Conservation (phyloP, 2,329 filamentous ascomycete genomes). For the Cladosporium sp. region DNA sequence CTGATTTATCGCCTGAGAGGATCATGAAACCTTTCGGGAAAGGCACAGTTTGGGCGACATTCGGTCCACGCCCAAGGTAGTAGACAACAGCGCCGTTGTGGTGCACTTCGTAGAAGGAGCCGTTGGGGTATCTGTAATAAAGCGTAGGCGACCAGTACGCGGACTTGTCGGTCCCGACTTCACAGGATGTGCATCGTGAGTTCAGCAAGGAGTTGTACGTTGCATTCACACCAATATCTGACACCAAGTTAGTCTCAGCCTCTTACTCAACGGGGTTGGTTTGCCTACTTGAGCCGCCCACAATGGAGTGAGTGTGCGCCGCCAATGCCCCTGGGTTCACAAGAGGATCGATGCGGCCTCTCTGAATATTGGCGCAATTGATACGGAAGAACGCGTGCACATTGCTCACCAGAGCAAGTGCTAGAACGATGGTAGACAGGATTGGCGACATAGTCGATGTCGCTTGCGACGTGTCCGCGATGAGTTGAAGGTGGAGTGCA, state of each 20-base stretch:
- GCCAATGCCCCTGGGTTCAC: constrained; percentile 36
- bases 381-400: constrained; percentile 40
- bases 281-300: constrained; percentile 36
- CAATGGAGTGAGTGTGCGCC: constrained; percentile 37
- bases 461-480: neutral
- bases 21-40: constrained; percentile 70
- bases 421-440: constrained; percentile 9
- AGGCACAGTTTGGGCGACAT: constrained; percentile 63
- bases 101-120: constrained; percentile 52
- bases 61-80: constrained; percentile 56
- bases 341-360: constrained; percentile 39
- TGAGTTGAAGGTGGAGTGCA: neutral
- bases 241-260: neutral
- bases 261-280: neutral
- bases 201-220: constrained; percentile 59
- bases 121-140: constrained; percentile 39
- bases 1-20: constrained; percentile 62
- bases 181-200: constrained; percentile 54
- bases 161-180: constrained; percentile 38
- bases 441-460: constrained; percentile 15
- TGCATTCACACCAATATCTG: constrained; percentile 62
- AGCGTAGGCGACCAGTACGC: constrained; percentile 41
- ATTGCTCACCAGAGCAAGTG: neutral
- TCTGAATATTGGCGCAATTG: constrained; percentile 38
- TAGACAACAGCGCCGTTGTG: constrained; percentile 68